These are phyloP conservation scores for Rhododendron mucronatum DNA, from an alignment of 148 eudicot genomes.

Conservation along the genomic window DNA sequence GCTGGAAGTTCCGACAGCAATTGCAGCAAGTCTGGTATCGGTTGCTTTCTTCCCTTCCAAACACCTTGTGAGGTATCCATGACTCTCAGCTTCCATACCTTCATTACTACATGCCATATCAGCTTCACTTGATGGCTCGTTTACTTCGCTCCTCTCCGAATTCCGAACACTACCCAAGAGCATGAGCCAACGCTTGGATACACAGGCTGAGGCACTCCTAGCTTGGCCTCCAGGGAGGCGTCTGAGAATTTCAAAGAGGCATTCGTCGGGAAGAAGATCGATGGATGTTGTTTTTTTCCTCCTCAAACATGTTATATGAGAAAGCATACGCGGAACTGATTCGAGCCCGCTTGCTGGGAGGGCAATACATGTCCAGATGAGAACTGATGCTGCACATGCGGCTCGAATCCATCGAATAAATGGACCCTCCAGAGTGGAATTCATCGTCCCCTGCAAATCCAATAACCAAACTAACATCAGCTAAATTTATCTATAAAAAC, in stretches of 20 bases:
- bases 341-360: conserved; percentile 60
- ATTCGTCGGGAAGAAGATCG: conserved; percentile 80
- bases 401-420: conserved; percentile 42
- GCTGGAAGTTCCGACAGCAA: conserved; percentile 72
- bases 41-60: conserved; percentile 86
- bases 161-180: conserved; percentile 49
- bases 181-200: conserved; percentile 88
- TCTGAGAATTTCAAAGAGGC: conserved; percentile 83
- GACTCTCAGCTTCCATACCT: conserved; percentile 26
- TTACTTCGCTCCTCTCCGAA: conserved; percentile 33
- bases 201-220: conserved; percentile 72
- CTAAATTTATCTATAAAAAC: neutral
- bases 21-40: conserved; percentile 74
- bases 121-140: conserved; percentile 23
- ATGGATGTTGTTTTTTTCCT: conserved; percentile 41
- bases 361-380: conserved; percentile 39
- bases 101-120: conserved; percentile 30
- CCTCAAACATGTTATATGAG: conserved; percentile 26
- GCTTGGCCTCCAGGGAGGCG: conserved; percentile 61
- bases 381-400: conserved; percentile 31
- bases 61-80: conserved; percentile 73
- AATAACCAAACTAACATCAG: conserved; percentile 20
- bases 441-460: conserved; percentile 63
- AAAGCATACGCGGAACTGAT: conserved; percentile 35
- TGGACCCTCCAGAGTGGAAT: conserved; percentile 32